Conservation (phyloP, 1,139 yeast species). For the Scheffersomyces illinoinensis region DNA sequence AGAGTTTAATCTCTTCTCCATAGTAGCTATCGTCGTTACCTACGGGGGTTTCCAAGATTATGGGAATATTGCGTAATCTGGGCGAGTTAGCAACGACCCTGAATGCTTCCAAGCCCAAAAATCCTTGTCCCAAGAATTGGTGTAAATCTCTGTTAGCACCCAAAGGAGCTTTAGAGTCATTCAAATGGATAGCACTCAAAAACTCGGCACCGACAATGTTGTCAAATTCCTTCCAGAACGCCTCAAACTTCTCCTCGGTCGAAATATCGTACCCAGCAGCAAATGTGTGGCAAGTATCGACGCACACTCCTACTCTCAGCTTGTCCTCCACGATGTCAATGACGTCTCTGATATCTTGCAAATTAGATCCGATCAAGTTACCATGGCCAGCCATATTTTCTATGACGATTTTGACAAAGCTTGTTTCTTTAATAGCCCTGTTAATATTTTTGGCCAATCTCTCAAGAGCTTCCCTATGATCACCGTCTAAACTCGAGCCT, state of each 20-base stretch:
- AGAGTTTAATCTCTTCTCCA: conserved; percentile 78
- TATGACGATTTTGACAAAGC: conserved; percentile 79
- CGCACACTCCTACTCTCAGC: conserved; percentile 84
- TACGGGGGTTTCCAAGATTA: conserved; percentile 88
- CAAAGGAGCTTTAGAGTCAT: conserved; percentile 92
- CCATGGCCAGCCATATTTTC: conserved; percentile 99
- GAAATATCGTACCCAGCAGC: conserved; percentile 94
- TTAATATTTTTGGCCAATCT: conserved; percentile 79
- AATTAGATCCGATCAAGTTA: conserved; percentile 77
- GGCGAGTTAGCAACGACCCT: conserved; percentile 71
- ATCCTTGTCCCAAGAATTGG: conserved; percentile 87
- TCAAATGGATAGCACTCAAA: conserved; percentile 78
- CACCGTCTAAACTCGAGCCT: conserved; percentile 81
- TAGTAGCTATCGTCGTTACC: conserved; percentile 59
- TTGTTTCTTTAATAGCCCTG: conserved; percentile 69
- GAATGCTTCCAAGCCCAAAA: conserved; percentile 82
- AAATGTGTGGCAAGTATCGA: conserved; percentile 93
- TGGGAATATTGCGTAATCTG: conserved; percentile 66
- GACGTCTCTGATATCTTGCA: conserved; percentile 74
- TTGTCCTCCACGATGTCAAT: conserved; percentile 78
- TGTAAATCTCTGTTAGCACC: conserved; percentile 92
- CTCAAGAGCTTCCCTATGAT: conserved; percentile 61
- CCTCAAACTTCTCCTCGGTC: conserved; percentile 53
- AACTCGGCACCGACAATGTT: conserved; percentile 70
- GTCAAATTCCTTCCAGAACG: conserved; percentile 78